phyloP scores from a whole-genome alignment of 2,329 filamentous ascomycete genomes.

The Periconia sp. region DNA sequence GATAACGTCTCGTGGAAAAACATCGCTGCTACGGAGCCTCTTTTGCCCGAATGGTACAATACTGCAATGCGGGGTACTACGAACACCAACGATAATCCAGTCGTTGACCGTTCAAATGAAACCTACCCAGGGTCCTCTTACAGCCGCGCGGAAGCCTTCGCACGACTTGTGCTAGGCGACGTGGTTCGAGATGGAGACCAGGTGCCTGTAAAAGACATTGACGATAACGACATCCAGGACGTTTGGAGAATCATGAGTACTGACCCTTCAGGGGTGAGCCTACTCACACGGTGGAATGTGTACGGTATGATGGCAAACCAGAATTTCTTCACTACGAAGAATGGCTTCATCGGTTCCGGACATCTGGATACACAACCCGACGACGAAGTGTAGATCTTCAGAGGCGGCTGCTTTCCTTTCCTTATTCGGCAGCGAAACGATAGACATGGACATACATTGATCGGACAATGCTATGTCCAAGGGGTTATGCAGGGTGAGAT shows the following conservation, averaged over 20 bases:
- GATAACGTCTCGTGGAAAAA: too few relatives aligned
- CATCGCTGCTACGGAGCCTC: too few relatives aligned
- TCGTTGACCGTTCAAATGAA: too few relatives aligned
- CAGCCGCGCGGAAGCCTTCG: too few relatives aligned
- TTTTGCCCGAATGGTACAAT: too few relatives aligned
- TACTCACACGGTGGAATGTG: neutral
- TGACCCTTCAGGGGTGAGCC: neutral
- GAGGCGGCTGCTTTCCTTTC: slow-evolving; percentile 13
- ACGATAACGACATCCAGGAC: neutral
- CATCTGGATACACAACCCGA: slow-evolving; percentile 1
- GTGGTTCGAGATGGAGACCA: neutral
- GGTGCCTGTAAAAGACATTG: neutral
- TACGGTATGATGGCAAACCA: slow-evolving; percentile 9
- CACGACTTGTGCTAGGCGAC: neutral
- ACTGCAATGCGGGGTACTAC: too few relatives aligned
- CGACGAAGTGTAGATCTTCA: slow-evolving; percentile 12
- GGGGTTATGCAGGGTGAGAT: slow-evolving; percentile 16
- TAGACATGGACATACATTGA: neutral
- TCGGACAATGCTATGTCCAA: slow-evolving; percentile 17
- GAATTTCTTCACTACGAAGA: slow-evolving; percentile 12
- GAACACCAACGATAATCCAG: too few relatives aligned
- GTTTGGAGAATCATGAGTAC: neutral
- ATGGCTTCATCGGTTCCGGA: slow-evolving; percentile 15
- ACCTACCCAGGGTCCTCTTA: too few relatives aligned
- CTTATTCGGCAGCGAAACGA: slow-evolving; percentile 2